Base-by-base conservation (phyloP, 1,139 yeast species). In the Sugiyamaella japonica region DNA sequence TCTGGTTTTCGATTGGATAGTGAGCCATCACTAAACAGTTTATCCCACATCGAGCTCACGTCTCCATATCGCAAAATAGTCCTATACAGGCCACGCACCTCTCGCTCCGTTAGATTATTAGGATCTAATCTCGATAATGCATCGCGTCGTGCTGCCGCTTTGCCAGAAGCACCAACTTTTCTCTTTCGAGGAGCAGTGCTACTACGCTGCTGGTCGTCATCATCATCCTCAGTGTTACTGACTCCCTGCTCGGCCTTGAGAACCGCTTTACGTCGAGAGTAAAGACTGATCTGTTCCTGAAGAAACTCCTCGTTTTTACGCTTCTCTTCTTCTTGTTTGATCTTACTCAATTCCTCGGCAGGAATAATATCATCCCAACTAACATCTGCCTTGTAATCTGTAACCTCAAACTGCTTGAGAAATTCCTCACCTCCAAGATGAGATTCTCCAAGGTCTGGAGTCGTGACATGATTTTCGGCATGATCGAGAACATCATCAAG, bases 291-390 rank as follows among this genome's bases (percentile, higher is more conserved):
- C 70, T 95, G 98, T 64, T 91, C 95, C 66, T 89, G 85, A 59
- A 93, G 79, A 68, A 84, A 91, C 60, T 82, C 86, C 61, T 93
- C 97, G 63, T 93, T 97, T 45, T 85, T 82, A 53, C 88, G 81
- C 69, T 84, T 84, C 76, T 86, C 86, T 66, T 93, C 99, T 58
- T 90, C 96, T 59, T 88, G 96, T 70, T 95, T 93, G 66, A 95
- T 79, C 68, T 88, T 88, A 55, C 83, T 81, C 59, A 95, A 78
- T 70, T 95, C 99, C 51, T 89, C 97, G 61, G 89, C 95, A 0
- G 99, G 99, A 65, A 95, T 95, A 64, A 95, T 95, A 70, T 95
- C 99, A 73, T 95, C 99, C 99, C 99, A 95, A 62, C 90, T 95
- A 57, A 93, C 90, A 70, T 95, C 98, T 0, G 99, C 98, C 72